Base-by-base conservation (phyloP, 106 monocot species). In the Dendrobium huoshanense region DNA sequence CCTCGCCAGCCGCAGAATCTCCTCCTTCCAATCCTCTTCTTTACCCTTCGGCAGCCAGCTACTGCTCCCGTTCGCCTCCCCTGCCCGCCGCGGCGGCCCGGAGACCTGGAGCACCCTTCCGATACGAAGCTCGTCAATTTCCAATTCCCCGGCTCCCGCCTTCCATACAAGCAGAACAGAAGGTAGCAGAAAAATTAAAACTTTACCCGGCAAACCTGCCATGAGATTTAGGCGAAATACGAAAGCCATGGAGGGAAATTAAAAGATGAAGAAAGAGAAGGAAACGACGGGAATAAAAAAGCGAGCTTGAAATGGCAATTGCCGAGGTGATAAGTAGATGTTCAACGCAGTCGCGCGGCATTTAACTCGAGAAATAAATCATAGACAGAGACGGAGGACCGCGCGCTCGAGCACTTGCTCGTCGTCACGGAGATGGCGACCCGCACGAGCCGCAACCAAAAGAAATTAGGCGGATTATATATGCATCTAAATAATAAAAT, bases 1-100 rank as follows among this genome's bases (percentile, higher is more conserved):
- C 82, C n/a, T 81, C 77, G 90, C 90, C 79, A 79, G 79, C 77
- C 58, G 43, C 55, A 86, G 25, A 55, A 90, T 88, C 79, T 84
- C 86, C 73, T 65, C 79, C 77, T 37, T 85, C 88, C 90, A 83
- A 9, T 75, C 78, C 54, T 25, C 45, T 6, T 29, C n/a, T 55
- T n/a, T 72, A 7, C 15, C 55, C 20, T 4, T n/a, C 70, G 8
- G 24, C 33, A 33, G 0, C 75, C 6, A 48, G 75, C 51, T 33
- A 55, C 74, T 74, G 40, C 42, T 74, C 74, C 74, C 74, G 74
- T 74, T 74, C 42, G 74, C 74, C 42, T 74, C 42, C 42, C 42
- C 40, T 33, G 42, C 17, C 7, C 43, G 17, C 74, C 42, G 19
- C 33, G 31, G 31, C 33, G 37, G 25, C 41, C 18, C 9, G 9